Base-by-base conservation (phyloP, 2,329 filamentous ascomycete species). In the Talaromyces atroroseus region DNA sequence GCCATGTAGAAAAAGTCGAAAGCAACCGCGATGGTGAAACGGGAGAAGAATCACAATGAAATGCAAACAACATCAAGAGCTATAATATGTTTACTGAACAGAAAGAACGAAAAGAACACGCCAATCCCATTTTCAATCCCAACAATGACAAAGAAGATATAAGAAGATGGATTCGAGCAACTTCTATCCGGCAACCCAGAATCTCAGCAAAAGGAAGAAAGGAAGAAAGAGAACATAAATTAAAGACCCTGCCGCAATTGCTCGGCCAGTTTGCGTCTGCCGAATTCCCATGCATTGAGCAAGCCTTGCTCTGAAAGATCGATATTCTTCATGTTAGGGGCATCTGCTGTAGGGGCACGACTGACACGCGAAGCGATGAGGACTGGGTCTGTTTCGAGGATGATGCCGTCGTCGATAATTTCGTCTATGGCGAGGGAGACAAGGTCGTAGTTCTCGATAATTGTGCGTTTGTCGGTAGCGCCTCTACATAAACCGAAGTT, bases 361-460 rank as follows among this genome's bases (percentile, higher is more conserved):
- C 90, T 96, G 67, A 97, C 94, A 64, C 94, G 82, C 71, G 91
- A 91, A 49, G 92, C 88, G 63, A 99, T 89, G 67, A 96, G 89
- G 61, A 94, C 92, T 1, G 94, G 92, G 72, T 99, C 94, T 0
- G 92, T 97, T 78, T 99, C 94, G 60, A 99, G 84, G 65, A 99
- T 92, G 70, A 97, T 95, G 59, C 94, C 94, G 69, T 95, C 91
- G 74, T 96, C 91, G 54, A 95, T 84, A 60, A 95, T 92, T 75
- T 99, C 94, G 74, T 99, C 94, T 62, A 99, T 89, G 46, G 92
- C 90, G 54, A 99, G 84, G 14, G 91, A 89, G 60, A 96, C 89
- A 21, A 97, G 83, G 74, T 97, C 94, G 80, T 97, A 99, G 82
- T 97, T 97, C 77, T 99, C 94, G 68, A 97, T 87, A 63, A 97